A percentile compares a stretch with the other conserved stretches of the same genome.
Evolutionary conservation across 108 stramenopile genomes (phyloP).

Genomic region (Conticribra guillardii): DNA sequence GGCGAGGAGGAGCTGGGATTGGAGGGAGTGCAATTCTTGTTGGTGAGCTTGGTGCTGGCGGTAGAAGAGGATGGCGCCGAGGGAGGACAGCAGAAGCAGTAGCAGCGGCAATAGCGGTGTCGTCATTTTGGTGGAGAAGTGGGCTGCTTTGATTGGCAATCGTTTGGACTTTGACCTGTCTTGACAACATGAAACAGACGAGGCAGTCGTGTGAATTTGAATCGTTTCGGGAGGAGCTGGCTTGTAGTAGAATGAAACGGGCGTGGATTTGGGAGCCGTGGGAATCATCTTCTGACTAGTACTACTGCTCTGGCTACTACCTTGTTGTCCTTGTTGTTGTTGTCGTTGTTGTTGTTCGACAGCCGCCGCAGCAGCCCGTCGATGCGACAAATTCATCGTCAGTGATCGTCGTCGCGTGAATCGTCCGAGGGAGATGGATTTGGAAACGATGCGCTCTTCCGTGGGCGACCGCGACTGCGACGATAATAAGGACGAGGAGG

Average conservation of each 20-base stretch:
- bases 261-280: too few relatives aligned
- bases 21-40: conserved; percentile 9
- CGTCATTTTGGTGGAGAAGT: conserved; percentile 4
- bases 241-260: too few relatives aligned
- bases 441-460: neutral
- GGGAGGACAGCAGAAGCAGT: neutral
- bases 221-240: too few relatives aligned
- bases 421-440: neutral
- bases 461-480: neutral
- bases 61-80: conserved; percentile 1
- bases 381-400: neutral
- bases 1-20: conserved; percentile 1
- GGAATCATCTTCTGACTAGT: too few relatives aligned
- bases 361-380: neutral
- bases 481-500: neutral
- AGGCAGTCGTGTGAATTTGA: too few relatives aligned
- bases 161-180: too few relatives aligned
- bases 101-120: neutral
- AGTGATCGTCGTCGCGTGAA: neutral
- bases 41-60: conserved; percentile 2
- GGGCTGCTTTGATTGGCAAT: neutral
- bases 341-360: neutral
- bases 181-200: too few relatives aligned
- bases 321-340: neutral
- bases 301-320: too few relatives aligned